phyloP scores from a whole-genome alignment of 805 yeast species.

The Myxozyma neotropica region DNA sequence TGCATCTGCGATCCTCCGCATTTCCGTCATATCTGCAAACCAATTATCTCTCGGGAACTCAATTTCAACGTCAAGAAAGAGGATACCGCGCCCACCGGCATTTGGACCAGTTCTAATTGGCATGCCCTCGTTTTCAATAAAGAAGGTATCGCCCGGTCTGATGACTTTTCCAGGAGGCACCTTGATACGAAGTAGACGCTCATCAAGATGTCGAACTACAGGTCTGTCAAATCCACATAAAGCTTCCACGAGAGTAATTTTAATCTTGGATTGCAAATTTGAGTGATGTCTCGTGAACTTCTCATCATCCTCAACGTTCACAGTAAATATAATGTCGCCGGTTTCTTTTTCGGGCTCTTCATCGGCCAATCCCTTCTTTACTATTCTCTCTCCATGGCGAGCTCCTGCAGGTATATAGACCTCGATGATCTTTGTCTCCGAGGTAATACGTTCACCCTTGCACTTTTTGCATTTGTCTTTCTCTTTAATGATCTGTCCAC shows the following conservation, averaged over 20 bases:
- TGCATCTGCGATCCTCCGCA: conserved; percentile 36
- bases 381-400: conserved; percentile 60
- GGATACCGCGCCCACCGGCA: conserved; percentile 58
- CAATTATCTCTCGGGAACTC: conserved; percentile 85
- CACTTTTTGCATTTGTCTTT: conserved; percentile 82
- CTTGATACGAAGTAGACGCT: conserved; percentile 60
- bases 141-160: conserved; percentile 70
- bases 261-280: conserved; percentile 63
- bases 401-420: conserved; percentile 78
- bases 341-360: conserved; percentile 68
- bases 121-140: conserved; percentile 80
- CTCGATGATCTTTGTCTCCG: conserved; percentile 72
- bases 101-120: conserved; percentile 51
- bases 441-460: conserved; percentile 60
- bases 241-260: conserved; percentile 74
- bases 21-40: conserved; percentile 74
- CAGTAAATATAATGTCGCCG: conserved; percentile 74
- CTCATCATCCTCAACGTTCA: conserved; percentile 54
- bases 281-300: conserved; percentile 59
- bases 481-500: conserved; percentile 59
- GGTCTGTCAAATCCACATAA: conserved; percentile 75
- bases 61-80: conserved; percentile 68
- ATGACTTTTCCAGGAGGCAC: conserved; percentile 79
- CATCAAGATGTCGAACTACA: conserved; percentile 75
- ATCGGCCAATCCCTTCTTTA: conserved; percentile 72